Base-by-base conservation (phyloP, 352 stramenopile species). In the Pythium aphanidermatum region DNA sequence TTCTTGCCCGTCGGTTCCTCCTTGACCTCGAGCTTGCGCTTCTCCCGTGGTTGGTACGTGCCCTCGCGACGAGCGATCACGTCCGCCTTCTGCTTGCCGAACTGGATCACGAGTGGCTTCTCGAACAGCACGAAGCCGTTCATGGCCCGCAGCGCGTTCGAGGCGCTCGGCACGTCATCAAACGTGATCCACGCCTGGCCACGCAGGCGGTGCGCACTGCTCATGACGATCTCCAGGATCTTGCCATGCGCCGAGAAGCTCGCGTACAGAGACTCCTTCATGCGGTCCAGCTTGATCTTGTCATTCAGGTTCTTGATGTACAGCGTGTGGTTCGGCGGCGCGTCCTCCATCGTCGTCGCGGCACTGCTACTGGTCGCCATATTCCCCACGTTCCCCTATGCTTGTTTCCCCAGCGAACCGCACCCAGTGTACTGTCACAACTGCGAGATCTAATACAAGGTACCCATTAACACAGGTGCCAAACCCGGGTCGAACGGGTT, bases 251-350 rank as follows among this genome's bases (percentile, higher is more conserved):
- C 78, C 47, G 84, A 95, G 55, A 97, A 95, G 42, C 80, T 74
- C 57, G 77, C 65, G 65, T 97, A 96, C 8, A 97, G 68, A 20
- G 77, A 65, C 33, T 84, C 86, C 66, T 96, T 97, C 58, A 96
- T 80, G 44, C 77, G 77, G 19, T 93, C 74, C 45, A 78, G 65
- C 65, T 97, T 97, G 70, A 96, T 95, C 68, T 97, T 96, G 60
- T 97, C 89, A 41, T 96, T 96, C 33, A 96, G 70, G 67, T 97
- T 97, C 63, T 95, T 92, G 34, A 96, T 51, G 63, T 97, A 97
- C n/a, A 97, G 65, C 44, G 87, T 96, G 56, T 96, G 72, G 65
- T 92, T 95, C 9, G 87, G 85, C 58, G 72, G 76, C 51, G 70
- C 63, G 49, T 89, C 81, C 53, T 69, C 74, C 11, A 65, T 80